Conservation (phyloP, 305 asterid genomes). For the Andrographis paniculata region DNA sequence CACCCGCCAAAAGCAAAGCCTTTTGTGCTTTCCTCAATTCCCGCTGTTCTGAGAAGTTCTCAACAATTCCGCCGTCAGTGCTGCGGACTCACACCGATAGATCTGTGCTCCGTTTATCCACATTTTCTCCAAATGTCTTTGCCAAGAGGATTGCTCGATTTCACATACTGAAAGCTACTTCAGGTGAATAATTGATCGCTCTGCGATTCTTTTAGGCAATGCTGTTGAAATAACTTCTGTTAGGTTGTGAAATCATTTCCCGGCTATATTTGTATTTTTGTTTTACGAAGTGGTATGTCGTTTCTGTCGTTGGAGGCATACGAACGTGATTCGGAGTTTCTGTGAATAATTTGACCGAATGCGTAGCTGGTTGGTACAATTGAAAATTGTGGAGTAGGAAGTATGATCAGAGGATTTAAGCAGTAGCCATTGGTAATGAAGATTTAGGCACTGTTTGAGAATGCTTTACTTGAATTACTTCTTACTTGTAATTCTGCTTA, state of each 20-base stretch:
- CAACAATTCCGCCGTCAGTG: conserved; percentile 17
- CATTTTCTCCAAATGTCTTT: conserved; percentile 21
- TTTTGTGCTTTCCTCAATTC: conserved; percentile 15
- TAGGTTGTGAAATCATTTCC: background rate
- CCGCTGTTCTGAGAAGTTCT: conserved; percentile 14
- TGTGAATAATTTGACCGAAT: background rate
- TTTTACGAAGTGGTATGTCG: background rate
- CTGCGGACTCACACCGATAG: conserved; percentile 6
- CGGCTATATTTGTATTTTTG: background rate
- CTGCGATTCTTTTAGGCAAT: conserved; percentile 5
- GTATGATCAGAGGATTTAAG: background rate
- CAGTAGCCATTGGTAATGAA: background rate
- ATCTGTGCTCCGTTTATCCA: conserved; percentile 15
- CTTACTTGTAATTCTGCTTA: too few species aligned
- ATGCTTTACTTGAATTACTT: too few species aligned
- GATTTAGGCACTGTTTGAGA: background rate
- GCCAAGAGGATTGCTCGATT: conserved; percentile 15
- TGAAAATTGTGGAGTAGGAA: background rate
- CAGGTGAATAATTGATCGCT: conserved; percentile 27
- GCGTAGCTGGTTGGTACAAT: conserved; percentile 7
- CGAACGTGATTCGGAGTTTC: background rate
- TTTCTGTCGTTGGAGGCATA: background rate
- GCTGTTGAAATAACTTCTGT: conserved; percentile 7
- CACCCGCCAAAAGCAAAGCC: conserved; percentile 19
- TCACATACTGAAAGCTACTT: conserved; percentile 27